Evolutionary conservation across 192 early-diverging fungal genomes (phyloP).

Genomic region (Globomyces pollinis-pini): DNA sequence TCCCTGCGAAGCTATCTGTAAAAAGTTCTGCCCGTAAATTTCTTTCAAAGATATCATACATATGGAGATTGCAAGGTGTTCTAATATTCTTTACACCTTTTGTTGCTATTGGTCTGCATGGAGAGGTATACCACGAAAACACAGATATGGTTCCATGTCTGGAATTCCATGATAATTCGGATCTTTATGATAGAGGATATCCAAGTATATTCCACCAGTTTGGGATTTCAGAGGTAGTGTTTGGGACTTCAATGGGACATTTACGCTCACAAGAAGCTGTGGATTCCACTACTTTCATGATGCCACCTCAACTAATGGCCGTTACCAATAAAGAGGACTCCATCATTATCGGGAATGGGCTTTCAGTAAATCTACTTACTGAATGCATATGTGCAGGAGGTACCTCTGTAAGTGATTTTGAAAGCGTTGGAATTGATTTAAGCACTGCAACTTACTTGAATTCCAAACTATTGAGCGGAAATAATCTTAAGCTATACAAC

Average conservation of each 20-base stretch:
- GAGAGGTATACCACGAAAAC: background rate
- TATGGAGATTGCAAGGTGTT: background rate
- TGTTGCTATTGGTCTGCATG: background rate
- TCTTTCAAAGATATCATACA: background rate
- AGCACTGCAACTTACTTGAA: background rate
- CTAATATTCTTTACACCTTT: background rate
- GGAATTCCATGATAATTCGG: background rate
- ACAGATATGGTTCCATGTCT: background rate
- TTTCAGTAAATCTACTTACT: background rate
- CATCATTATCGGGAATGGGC: background rate
- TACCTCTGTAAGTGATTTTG: background rate
- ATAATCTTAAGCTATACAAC: too few species aligned
- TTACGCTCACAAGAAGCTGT: background rate
- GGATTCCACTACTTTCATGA: background rate
- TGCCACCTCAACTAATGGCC: constrained; percentile 5
- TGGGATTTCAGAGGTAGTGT: background rate
- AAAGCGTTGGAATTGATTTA: background rate
- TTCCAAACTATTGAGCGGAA: too few species aligned
- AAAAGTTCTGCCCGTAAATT: background rate
- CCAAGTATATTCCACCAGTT: background rate
- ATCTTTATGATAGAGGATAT: constrained; percentile 4
- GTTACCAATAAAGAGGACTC: background rate
- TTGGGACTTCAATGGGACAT: constrained; percentile 2
- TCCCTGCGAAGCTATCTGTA: background rate
- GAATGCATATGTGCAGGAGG: background rate